Percentiles rank a stretch among this genome's conserved stretches.
Evolutionary conservation across 2,329 filamentous ascomycete species (phyloP).

Genomic region (Parascedosporium putredinis): DNA sequence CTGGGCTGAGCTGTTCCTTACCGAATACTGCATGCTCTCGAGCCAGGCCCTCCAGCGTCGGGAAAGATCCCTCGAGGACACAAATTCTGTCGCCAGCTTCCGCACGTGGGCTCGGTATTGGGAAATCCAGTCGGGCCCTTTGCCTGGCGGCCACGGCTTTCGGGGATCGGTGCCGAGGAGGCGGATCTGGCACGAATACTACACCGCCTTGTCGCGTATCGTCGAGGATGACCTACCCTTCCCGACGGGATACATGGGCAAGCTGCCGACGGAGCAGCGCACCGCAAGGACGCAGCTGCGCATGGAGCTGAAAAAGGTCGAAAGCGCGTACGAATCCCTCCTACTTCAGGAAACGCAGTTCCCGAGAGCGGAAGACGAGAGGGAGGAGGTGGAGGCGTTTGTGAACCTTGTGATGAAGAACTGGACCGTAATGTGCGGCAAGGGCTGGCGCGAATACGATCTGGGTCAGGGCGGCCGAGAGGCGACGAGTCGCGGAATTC

Average conservation of each 20-base stretch:
- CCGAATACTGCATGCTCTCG: slow-evolving; percentile 62
- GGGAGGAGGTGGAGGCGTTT: slow-evolving; percentile 73
- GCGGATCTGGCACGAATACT: slow-evolving; percentile 77
- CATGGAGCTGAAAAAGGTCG: slow-evolving; percentile 68
- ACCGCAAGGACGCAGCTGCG: slow-evolving; percentile 55
- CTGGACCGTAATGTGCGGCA: slow-evolving; percentile 73
- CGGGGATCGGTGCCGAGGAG: slow-evolving; percentile 51
- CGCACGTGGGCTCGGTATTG: slow-evolving; percentile 64
- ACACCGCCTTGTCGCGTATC: slow-evolving; percentile 66
- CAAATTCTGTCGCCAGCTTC: slow-evolving; percentile 45
- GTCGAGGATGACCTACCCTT: slow-evolving; percentile 57
- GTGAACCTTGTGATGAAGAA: slow-evolving; percentile 71
- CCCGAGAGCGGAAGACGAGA: slow-evolving; percentile 70
- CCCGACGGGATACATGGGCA: slow-evolving; percentile 34
- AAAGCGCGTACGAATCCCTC: slow-evolving; percentile 68
- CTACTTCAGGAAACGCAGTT: slow-evolving; percentile 73
- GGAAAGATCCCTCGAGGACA: slow-evolving; percentile 38
- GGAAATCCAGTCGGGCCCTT: slow-evolving; percentile 36
- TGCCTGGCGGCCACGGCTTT: slow-evolving; percentile 46
- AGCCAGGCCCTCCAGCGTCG: slow-evolving; percentile 46
- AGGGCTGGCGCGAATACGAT: slow-evolving; percentile 70
- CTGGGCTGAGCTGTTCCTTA: slow-evolving; percentile 71
- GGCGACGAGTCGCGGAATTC: slow-evolving; percentile 60
- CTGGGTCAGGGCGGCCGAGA: slow-evolving; percentile 73
- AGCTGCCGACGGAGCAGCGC: slow-evolving; percentile 30